A percentile compares a stretch with the other conserved stretches of the same genome.
These are phyloP conservation scores for Rhazya stricta DNA, from an alignment of 257 asterid genomes.

Conservation along the genomic window DNA sequence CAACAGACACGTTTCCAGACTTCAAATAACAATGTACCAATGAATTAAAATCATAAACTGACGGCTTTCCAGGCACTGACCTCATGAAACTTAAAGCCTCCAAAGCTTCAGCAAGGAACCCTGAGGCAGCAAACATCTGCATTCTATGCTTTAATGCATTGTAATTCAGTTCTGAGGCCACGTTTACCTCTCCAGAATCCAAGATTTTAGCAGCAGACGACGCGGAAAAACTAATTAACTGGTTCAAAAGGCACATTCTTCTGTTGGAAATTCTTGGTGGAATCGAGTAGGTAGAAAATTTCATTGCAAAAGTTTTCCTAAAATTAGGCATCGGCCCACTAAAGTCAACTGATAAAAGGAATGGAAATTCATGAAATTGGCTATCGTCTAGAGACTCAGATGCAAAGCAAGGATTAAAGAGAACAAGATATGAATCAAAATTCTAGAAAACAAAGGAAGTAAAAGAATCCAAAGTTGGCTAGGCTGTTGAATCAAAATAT, in stretches of 20 bases:
- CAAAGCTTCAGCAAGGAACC: slow-evolving; percentile 38
- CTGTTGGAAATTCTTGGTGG: slow-evolving; percentile 3
- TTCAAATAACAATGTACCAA: slow-evolving; percentile 43
- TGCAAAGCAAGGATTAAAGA: neutral
- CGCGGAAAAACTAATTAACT: slow-evolving; percentile 7
- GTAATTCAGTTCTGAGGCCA: slow-evolving; percentile 18
- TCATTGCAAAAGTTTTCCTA: neutral
- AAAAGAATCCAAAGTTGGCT: neutral
- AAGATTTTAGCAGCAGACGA: slow-evolving; percentile 17
- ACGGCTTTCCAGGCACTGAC: slow-evolving; percentile 40
- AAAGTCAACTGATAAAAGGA: neutral
- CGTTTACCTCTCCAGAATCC: slow-evolving; percentile 15
- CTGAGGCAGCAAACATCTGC: slow-evolving; percentile 44
- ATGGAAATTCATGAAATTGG: slow-evolving; percentile 10
- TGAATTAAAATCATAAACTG: slow-evolving; percentile 43
- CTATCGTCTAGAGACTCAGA: neutral
- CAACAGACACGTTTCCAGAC: slow-evolving; percentile 35
- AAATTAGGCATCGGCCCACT: neutral
- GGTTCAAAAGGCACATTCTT: slow-evolving; percentile 6
- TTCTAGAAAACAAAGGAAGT: neutral
- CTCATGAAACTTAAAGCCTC: slow-evolving; percentile 40
- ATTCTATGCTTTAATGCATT: slow-evolving; percentile 34
- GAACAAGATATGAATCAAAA: neutral
- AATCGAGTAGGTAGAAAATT: neutral
- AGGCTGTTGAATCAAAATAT: too few relatives aligned